phyloP scores from a whole-genome alignment of 148 eudicot species.

The Limonium bicolor region DNA sequence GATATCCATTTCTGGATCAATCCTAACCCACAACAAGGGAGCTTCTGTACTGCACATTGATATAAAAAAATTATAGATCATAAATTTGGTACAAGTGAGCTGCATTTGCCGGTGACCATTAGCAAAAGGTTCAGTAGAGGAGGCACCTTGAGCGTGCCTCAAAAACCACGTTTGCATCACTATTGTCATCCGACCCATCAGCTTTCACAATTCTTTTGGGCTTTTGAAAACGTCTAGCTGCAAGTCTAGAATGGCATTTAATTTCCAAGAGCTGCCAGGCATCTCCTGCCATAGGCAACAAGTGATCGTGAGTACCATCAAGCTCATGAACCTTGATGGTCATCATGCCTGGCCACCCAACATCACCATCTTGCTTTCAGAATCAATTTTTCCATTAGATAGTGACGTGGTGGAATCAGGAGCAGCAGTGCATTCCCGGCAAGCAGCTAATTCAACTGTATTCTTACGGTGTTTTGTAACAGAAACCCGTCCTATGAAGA shows the following conservation, averaged over 20 bases:
- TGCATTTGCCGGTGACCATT: no score
- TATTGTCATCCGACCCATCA: constrained; percentile 94
- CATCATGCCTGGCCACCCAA: constrained; percentile 99
- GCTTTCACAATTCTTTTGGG: constrained; percentile 62
- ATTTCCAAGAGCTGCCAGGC: constrained; percentile 87
- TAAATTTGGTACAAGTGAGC: background rate
- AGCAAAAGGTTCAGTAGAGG: background rate
- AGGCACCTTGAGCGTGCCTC: constrained; percentile 72
- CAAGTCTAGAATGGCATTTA: constrained; percentile 90
- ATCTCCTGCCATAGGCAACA: constrained; percentile 96
- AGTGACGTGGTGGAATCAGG: constrained; percentile 22
- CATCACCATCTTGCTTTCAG: constrained; percentile 67
- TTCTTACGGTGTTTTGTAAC: constrained; percentile 91
- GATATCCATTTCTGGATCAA: constrained; percentile 98
- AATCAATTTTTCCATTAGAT: constrained; percentile 31
- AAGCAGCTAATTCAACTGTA: constrained; percentile 67
- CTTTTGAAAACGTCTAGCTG: constrained; percentile 82
- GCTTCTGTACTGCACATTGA: constrained; percentile 62
- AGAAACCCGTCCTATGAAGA: constrained; percentile 79
- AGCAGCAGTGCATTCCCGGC: constrained; percentile 71
- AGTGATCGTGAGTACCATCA: constrained; percentile 98
- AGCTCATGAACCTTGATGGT: constrained; percentile 93
- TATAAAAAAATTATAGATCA: constrained; percentile 1
- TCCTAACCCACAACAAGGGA: constrained; percentile 83
- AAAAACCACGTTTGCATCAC: constrained; percentile 37